Evolutionary conservation across 129 eudicot species (phyloP), one percentile per base, ranked within the genome.

Genomic region (Ambrosia trifida): DNA sequence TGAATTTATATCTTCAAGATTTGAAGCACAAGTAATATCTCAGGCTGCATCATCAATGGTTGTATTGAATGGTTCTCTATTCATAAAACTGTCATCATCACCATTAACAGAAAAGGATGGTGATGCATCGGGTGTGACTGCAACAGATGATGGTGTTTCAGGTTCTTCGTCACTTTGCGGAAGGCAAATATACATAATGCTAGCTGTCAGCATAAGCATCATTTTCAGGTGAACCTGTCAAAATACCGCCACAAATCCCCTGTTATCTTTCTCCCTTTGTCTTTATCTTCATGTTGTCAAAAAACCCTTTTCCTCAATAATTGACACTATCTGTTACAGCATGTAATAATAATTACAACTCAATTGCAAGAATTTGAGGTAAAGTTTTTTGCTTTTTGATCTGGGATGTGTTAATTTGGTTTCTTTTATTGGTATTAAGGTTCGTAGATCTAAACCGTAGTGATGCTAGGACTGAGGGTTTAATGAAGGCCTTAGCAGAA

Each of bases 131-230:
- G 87, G 81, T 49, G 80, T 60, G 40, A 73, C 80, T 65, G 75
- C 56, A 57, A 71, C 68, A 3, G 88, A 77, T 16, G 85, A 72
- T 0, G 86, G 64, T 20, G 96, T 65, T 31, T 86, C 88, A 0
- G 83, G 41, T 28, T 85, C 88, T 30, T 88, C 97, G 2, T 45
- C 81, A 8, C 76, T 45, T 57, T 90, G 98, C 72, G 87, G 95
- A 78, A 87, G 88, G 86, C 90, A 79, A 90, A 93, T 89, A 72
- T 94, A 89, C 98, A 94, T 94, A 28, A 94, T 88, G 78, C 96
- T 91, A 63, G 97, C 94, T 36, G 93, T 88, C 20, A 91, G 80
- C 81, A 82, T 84, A 38, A 91, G 96, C 83, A 94, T 90, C 98
- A 94, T 94, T 78, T 89, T 94, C 35, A 86, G 93, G 79, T 91